Evolutionary conservation across 2,329 filamentous ascomycete species (phyloP), one percentile per base, ranked within the genome.

Genomic region (Pseudogymnoascus sp.): DNA sequence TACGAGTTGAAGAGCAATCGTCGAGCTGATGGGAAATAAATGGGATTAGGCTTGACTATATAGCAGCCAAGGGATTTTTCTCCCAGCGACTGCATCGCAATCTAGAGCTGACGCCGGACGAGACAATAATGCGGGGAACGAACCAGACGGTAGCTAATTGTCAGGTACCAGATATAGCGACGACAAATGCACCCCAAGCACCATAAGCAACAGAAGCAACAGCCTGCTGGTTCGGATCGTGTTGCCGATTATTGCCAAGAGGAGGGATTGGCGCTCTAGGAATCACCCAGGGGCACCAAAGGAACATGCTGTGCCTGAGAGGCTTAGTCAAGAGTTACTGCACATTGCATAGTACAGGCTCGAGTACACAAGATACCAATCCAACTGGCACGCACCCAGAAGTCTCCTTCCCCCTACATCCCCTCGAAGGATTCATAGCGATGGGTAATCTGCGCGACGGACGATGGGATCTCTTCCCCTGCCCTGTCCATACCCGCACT

Each of bases 251-350:
- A 33, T 25, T 33, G 47, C 47, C 28, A 56, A 31, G 47, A 10
- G 6, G 25, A 33, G 4, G 12, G 47, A 14, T 12, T 56, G 47
- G 25, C 25, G 25, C 25, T 12, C 33, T 56, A 11, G 47, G 47
- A 33, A 56, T 18, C 47, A 56, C 8, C 47, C 25, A 56, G 28
- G 47, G 28, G 47, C n/a, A 56, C 0, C 11, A 53, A 56, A 18
- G 47, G 25, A 18, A 31, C n/a, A 28, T 31, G 5, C 16, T 33
- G 21, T 33, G 47, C 47, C 28, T 23, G n/a, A 6, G 28, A 56
- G 47, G 25, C 47, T 56, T 56, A 56, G 47, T 56, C 47, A 56
- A 56, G 28, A 33, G 25, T 56, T 56, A 56, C 47, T 56, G 47
- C 12, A 5, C 28, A 33, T 10, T 33, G n/a, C 11, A 12, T 3